Percentiles rank a stretch among this genome's conserved stretches.
Evolutionary conservation across 2,329 filamentous ascomycete genomes (phyloP).

Genomic region (Cephalotrichum gorgonifer): DNA sequence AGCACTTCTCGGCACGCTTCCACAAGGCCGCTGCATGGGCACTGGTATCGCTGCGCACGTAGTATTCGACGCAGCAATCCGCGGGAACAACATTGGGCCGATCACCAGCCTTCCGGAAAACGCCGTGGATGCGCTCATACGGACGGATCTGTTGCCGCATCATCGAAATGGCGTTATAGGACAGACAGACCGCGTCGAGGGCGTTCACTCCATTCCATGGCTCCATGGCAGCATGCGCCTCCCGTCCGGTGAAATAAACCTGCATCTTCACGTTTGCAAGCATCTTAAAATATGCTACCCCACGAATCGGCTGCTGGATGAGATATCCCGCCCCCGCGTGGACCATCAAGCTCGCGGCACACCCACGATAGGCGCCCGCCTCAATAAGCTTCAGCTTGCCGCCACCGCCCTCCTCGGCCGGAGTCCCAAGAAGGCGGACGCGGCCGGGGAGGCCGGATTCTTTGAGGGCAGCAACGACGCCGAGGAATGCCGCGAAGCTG

Average conservation of each 20-base stretch:
- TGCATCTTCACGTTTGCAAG: conserved; percentile 20
- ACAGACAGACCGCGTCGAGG: conserved; percentile 23
- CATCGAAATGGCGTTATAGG: conserved; percentile 23
- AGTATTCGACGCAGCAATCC: conserved; percentile 27
- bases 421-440: conserved; percentile 28
- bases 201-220: conserved; percentile 28
- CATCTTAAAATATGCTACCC: conserved; percentile 16
- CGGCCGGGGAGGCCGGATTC: conserved; percentile 19
- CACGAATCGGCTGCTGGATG: conserved; percentile 11
- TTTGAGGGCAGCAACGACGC: conserved; percentile 20
- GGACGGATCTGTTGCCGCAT: conserved; percentile 26
- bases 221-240: conserved; percentile 23
- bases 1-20: conserved; percentile 22
- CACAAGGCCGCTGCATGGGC: conserved; percentile 16
- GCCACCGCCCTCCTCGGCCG: conserved; percentile 31
- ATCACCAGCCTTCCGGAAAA: conserved; percentile 23
- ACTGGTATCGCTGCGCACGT: conserved; percentile 24
- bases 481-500: conserved; percentile 28
- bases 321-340: conserved; percentile 10
- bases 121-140: conserved; percentile 23
- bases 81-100: conserved; percentile 28
- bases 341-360: conserved; percentile 18
- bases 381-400: conserved; percentile 21
- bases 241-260: conserved; percentile 20
- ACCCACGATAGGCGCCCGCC: conserved; percentile 16